These are phyloP conservation scores for Trametes villosa DNA, from an alignment of 768 basidiomycete species.

Conservation along the genomic window DNA sequence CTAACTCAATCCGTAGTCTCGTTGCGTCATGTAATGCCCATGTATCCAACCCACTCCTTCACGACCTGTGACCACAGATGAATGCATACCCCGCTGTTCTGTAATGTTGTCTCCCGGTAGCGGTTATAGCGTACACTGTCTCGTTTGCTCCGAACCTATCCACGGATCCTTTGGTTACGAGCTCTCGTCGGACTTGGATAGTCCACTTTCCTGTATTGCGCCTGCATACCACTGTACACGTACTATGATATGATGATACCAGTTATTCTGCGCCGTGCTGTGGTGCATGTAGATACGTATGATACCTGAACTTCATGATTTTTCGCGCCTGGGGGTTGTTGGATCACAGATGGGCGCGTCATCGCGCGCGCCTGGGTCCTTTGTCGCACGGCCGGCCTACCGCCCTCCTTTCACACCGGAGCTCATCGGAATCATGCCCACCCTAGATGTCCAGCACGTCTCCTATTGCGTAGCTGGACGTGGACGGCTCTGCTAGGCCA, in stretches of 20 bases:
- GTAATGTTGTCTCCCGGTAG: constrained; percentile 1
- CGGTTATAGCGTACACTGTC: neutral
- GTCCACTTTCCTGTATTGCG: constrained; percentile 1
- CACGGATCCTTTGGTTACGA: neutral
- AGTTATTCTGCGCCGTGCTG: neutral
- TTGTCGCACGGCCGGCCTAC: constrained; percentile 4
- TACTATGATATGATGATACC: neutral
- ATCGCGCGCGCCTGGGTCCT: constrained; percentile 3
- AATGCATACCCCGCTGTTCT: constrained; percentile 13
- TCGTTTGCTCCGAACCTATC: neutral
- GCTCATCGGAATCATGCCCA: no score
- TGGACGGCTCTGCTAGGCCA: neutral
- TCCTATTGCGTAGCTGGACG: no score
- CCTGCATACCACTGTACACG: neutral
- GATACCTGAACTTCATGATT: neutral
- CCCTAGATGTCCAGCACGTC: neutral
- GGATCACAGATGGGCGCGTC: neutral
- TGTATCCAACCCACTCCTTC: neutral
- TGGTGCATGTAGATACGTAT: neutral
- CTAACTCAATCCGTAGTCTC: neutral
- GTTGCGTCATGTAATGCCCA: neutral
- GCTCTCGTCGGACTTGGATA: constrained; percentile 4
- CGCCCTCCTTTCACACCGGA: constrained; percentile 5
- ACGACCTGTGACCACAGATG: neutral
- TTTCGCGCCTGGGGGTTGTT: neutral